A percentile compares a stretch with the other conserved stretches of the same genome.
Evolutionary conservation across 257 asterid species (phyloP).

Genomic region (Orobanche coerulescens): DNA sequence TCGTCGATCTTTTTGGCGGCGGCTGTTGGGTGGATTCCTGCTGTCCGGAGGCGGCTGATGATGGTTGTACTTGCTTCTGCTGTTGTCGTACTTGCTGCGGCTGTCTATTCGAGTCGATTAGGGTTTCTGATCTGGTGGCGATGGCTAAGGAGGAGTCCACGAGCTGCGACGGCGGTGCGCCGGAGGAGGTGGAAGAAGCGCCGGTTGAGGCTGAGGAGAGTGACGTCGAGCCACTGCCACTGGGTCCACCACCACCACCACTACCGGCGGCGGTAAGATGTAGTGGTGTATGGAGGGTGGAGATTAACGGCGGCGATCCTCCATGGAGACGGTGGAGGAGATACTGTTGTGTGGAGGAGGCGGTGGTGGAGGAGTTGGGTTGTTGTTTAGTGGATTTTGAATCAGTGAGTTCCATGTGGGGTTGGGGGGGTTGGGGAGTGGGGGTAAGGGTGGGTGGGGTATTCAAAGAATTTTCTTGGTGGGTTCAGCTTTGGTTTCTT

Average conservation of each 20-base stretch:
- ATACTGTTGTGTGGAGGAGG: slow-evolving; percentile 28
- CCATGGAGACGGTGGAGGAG: slow-evolving; percentile 36
- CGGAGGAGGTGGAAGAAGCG: slow-evolving; percentile 11
- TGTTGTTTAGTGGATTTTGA: slow-evolving; percentile 37
- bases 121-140: slow-evolving; percentile 46
- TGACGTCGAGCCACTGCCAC: slow-evolving; percentile 20
- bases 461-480: slow-evolving; percentile 41
- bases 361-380: slow-evolving; percentile 16
- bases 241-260: slow-evolving; percentile 14
- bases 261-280: not conserved
- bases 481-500: slow-evolving; percentile 37
- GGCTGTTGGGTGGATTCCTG: slow-evolving; percentile 22
- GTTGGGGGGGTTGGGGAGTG: slow-evolving; percentile 5
- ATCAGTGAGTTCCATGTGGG: slow-evolving; percentile 54
- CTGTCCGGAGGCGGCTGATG: not conserved
- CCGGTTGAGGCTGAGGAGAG: slow-evolving; percentile 24
- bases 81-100: slow-evolving; percentile 24
- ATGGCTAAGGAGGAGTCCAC: slow-evolving; percentile 58
- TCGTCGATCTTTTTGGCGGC: slow-evolving; percentile 42
- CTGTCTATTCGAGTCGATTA: slow-evolving; percentile 30
- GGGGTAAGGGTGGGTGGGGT: slow-evolving; percentile 45
- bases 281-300: slow-evolving; percentile 17
- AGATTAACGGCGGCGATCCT: slow-evolving; percentile 33
- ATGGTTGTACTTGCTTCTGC: slow-evolving; percentile 18
- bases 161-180: slow-evolving; percentile 24